A percentile compares a stretch with the other conserved stretches of the same genome.
phyloP scores from a whole-genome alignment of 1,284 basidiomycete genomes.

The Pholiota adiposa region DNA sequence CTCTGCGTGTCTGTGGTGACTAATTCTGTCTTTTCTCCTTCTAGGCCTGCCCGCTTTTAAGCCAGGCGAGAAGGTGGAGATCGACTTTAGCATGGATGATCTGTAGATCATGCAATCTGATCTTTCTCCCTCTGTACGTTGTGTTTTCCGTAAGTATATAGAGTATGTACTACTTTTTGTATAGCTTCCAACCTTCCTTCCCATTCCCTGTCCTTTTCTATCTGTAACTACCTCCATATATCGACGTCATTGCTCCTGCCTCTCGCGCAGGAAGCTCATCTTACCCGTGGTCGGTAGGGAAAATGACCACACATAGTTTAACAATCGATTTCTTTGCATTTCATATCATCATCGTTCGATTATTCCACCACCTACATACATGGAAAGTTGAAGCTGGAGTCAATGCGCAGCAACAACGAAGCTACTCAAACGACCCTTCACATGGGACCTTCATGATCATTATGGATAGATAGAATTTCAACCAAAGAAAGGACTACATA shows the following conservation, averaged over 20 bases:
- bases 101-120: conserved; percentile 49
- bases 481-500: no score
- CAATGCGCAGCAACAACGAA: no score
- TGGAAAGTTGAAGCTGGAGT: no score
- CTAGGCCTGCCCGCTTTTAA: conserved; percentile 96
- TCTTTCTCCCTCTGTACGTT: not conserved
- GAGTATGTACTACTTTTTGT: conserved; percentile 8
- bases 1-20: conserved; percentile 1
- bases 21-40: conserved; percentile 18
- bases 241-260: not conserved
- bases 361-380: no score
- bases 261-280: not conserved
- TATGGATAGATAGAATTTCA: no score
- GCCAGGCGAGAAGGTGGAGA: conserved; percentile 97
- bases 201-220: not conserved
- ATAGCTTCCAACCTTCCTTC: conserved; percentile 1
- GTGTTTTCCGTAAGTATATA: conserved; percentile 1
- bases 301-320: not conserved
- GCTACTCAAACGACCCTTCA: no score
- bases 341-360: no score
- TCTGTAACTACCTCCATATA: not conserved
- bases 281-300: not conserved
- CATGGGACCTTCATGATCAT: no score
- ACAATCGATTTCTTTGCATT: not conserved
- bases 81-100: conserved; percentile 86